Evolutionary conservation across 2,329 filamentous ascomycete genomes (phyloP).

Genomic region (Stagonosporopsis rhizophila): DNA sequence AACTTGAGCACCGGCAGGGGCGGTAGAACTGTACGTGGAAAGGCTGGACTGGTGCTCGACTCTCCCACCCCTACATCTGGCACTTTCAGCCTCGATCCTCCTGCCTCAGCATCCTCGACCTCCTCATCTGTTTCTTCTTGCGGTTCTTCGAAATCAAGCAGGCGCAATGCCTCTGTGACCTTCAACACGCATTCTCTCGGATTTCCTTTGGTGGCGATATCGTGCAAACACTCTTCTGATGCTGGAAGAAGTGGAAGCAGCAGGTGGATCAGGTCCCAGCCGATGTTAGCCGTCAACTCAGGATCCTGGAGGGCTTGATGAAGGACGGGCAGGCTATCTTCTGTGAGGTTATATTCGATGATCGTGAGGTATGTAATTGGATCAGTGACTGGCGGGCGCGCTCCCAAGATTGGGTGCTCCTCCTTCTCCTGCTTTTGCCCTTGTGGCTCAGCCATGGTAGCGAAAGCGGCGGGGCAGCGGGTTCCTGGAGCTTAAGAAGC

Average conservation of each 20-base stretch:
- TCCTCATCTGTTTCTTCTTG: constrained; percentile 65
- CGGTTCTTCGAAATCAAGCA: constrained; percentile 58
- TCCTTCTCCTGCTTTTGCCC: constrained; percentile 27
- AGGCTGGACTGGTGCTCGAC: constrained; percentile 40
- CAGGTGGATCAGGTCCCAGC: constrained; percentile 83
- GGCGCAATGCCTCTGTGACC: constrained; percentile 74
- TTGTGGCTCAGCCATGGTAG: constrained; percentile 43
- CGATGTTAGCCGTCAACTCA: constrained; percentile 75
- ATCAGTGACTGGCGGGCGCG: constrained; percentile 69
- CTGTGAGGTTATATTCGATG: constrained; percentile 74
- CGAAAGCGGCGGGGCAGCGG: constrained; percentile 5
- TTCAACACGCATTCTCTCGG: constrained; percentile 83
- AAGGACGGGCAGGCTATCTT: constrained; percentile 70
- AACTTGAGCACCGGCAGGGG: constrained; percentile 64
- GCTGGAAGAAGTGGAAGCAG: constrained; percentile 70
- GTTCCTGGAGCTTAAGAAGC: background rate
- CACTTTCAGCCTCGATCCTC: constrained; percentile 25
- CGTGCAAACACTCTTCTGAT: constrained; percentile 74
- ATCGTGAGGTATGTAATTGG: constrained; percentile 80
- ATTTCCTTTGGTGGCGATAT: constrained; percentile 78
- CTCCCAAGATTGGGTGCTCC: constrained; percentile 61
- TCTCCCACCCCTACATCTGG: constrained; percentile 39
- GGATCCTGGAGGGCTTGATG: constrained; percentile 73
- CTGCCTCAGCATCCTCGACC: constrained; percentile 35
- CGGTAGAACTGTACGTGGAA: constrained; percentile 31